Evolutionary conservation across 176 grass and related monocot species (phyloP), one percentile per base, ranked within the genome.

Genomic region (Aegilops bicornis): DNA sequence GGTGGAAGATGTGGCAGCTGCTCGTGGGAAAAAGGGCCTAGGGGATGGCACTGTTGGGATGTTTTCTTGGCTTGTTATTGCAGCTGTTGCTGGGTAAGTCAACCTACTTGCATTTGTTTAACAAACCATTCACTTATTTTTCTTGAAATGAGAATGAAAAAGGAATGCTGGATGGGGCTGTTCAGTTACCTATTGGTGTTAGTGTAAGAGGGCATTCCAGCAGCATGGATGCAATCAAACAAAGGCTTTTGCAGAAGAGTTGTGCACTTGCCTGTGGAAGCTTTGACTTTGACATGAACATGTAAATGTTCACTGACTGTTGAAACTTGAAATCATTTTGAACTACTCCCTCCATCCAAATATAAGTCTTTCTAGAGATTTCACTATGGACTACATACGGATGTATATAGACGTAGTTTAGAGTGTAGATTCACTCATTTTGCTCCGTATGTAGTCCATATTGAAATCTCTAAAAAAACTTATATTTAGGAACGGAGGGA

Each of bases 11-110:
- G 37, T 82, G 24, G 97, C 92, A 45, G 83, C 81, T 85, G 90
- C 82, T 67, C 87, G 84, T 39, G 84, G 91, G 31, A 94, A 91
- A 50, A 93, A 92, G 81, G 90, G 97, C 42, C 90, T 87, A 20
- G 97, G 94, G 39, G 92, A 99, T 92, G 97, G 94, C 62, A 96
- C 94, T 64, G 92, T 99, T 5, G 94, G 94, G 70, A 96, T 99
- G 97, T 83, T 96, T 76, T 94, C 94, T 73, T 99, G 97, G 97
- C 94, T 99, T 85, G 85, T 89, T 82, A 93, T 99, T 80, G 97
- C 97, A 64, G 97, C 94, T 37, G 79, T 96, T 91, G 97, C 97
- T 60, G 97, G 97, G 95, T 98, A 78, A 76, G 69, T 56, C 20
- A 33, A 33, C 76, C 64, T 69, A 59, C 58, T 86, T 19, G 19